These are phyloP conservation scores for Saturnispora diversa DNA, from an alignment of 805 yeast species.

Conservation along the genomic window DNA sequence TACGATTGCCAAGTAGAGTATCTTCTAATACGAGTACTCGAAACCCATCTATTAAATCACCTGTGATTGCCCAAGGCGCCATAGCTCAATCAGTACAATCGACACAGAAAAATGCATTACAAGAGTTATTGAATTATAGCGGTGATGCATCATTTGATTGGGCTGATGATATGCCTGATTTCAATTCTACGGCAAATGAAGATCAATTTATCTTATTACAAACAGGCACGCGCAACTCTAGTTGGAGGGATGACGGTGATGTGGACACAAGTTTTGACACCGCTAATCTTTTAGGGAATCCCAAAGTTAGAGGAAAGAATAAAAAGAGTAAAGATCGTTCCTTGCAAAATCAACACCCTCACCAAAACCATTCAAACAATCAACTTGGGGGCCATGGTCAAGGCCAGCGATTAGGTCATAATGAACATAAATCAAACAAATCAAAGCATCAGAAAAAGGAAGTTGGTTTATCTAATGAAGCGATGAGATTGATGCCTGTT, in stretches of 20 bases:
- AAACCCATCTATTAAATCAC: conserved; percentile 7
- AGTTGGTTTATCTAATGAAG: conserved; percentile 4
- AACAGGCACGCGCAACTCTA: too few relatives aligned
- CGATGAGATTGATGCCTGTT: conserved; percentile 11
- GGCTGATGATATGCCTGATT: conserved; percentile 8
- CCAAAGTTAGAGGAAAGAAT: background rate
- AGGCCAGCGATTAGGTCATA: background rate
- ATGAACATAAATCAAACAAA: background rate
- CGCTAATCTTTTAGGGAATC: background rate
- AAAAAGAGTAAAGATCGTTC: background rate
- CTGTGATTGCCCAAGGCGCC: conserved; percentile 2
- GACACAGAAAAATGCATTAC: background rate
- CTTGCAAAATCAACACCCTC: background rate
- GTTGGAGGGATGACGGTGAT: too few relatives aligned
- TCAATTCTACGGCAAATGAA: background rate
- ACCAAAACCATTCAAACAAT: too few relatives aligned
- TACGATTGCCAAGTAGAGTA: conserved; percentile 8
- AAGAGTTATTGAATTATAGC: conserved; percentile 1
- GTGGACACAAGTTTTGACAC: background rate
- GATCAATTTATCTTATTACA: background rate
- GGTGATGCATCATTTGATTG: conserved; percentile 6
- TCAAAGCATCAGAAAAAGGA: background rate
- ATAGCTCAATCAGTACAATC: background rate
- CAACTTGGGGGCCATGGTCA: background rate
- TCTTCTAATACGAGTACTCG: conserved; percentile 5